Evolutionary conservation across 1,284 basidiomycete genomes (phyloP), one percentile per base, ranked within the genome.

Genomic region (Phlebopus sp.): DNA sequence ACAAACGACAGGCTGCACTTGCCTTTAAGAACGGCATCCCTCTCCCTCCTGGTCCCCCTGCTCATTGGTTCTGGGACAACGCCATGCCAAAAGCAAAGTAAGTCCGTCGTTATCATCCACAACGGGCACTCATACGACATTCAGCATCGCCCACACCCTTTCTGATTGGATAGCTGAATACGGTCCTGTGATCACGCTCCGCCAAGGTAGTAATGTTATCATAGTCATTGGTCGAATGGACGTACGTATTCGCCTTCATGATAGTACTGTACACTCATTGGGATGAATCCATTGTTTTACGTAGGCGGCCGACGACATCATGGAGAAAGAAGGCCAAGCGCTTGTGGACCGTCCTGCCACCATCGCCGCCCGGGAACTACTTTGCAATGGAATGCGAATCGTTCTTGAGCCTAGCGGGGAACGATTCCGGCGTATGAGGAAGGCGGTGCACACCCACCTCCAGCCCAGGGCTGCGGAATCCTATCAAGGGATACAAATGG

Each of bases 361-460:
- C n/a, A 55, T 69, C 13, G 55, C 62, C 5, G 68, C 61, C 1
- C 56, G 52, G 1, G 63, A 66, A 18, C 41, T 64, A 1, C 38
- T 66, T 6, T 67, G 58, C 11, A 53, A 50, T 3, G 60, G 52
- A 0, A 46, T 62, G 53, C 45, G 59, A 19, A 39, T 63, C 14
- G 5, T 63, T 13, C 42, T 69, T n/a, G 47, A 51, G 27, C 13
- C 44, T 9, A 46, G 42, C 5, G 63, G 66, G 10, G 59, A 63
- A 15, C 56, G 55, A 2, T 54, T 69, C 19, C 63, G 64, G 42
- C 62, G 64, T 15, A 47, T 58, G 19, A 54, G 60, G 42, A 63
- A 53, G 37, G 72, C 70, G 0, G 55, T 68, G 14, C 71, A 74
- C 37, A 59, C 61, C 1, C 66, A 73, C 31, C 52, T 76, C 6